Conservation (phyloP, 1,284 basidiomycete genomes). For the Chalciporus piperatoides region DNA sequence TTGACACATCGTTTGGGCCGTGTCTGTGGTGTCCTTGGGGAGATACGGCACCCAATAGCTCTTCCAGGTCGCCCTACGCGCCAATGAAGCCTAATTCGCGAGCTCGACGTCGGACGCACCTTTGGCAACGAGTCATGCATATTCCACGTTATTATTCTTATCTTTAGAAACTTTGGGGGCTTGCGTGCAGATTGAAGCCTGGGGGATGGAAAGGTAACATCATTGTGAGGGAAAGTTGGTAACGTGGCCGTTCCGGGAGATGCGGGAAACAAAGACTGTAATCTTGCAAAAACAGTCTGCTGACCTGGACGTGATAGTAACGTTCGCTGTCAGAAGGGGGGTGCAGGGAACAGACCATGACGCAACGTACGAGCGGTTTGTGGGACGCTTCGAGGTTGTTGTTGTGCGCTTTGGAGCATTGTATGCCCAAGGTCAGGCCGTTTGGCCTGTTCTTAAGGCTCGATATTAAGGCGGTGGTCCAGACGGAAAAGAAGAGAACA, state of each 20-base stretch:
- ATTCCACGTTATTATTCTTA: slow-evolving; percentile 61
- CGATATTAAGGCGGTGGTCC: slow-evolving; percentile 24
- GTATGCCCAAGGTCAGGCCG: slow-evolving; percentile 18
- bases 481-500: slow-evolving; percentile 21
- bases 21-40: slow-evolving; percentile 39
- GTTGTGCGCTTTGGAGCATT: slow-evolving; percentile 23
- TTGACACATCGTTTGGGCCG: slow-evolving; percentile 22
- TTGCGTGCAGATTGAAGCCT: slow-evolving; percentile 30
- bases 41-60: slow-evolving; percentile 67
- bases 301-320: slow-evolving; percentile 22
- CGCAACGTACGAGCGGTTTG: slow-evolving; percentile 23
- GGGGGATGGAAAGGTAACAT: slow-evolving; percentile 19
- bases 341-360: slow-evolving; percentile 20
- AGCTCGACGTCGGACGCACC: slow-evolving; percentile 35
- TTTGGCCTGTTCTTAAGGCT: slow-evolving; percentile 32
- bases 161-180: slow-evolving; percentile 43
- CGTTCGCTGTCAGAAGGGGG: slow-evolving; percentile 5
- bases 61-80: slow-evolving; percentile 67
- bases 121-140: slow-evolving; percentile 78
- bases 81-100: slow-evolving; percentile 5
- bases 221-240: slow-evolving; percentile 19
- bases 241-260: slow-evolving; percentile 19
- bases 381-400: slow-evolving; percentile 16
- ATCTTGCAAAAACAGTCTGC: slow-evolving; percentile 40
- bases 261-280: slow-evolving; percentile 42